Evolutionary conservation across 2,329 filamentous ascomycete genomes (phyloP).

Genomic region (Neonectria magnoliae): DNA sequence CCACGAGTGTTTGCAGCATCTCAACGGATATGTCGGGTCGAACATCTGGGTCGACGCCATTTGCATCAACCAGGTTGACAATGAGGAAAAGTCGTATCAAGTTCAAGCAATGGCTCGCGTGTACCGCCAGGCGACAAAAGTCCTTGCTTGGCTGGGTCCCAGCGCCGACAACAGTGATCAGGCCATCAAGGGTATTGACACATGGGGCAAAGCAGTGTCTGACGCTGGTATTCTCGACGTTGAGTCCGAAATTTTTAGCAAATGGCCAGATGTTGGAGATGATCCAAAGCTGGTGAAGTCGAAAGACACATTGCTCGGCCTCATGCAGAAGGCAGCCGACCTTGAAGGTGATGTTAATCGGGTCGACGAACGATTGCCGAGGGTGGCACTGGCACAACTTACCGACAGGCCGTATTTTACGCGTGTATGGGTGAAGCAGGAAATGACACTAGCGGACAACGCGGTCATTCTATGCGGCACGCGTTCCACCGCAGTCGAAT

Average conservation of each 20-base stretch:
- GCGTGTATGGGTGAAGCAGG: slow-evolving; percentile 22
- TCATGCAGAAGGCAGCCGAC: slow-evolving; percentile 16
- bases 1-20: slow-evolving; percentile 6
- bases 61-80: slow-evolving; percentile 18
- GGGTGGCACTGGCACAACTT: slow-evolving; percentile 15
- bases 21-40: slow-evolving; percentile 2
- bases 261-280: slow-evolving; percentile 13
- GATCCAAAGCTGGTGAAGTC: not conserved
- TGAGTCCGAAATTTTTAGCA: not conserved
- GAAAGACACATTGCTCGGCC: slow-evolving; percentile 1
- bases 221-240: slow-evolving; percentile 16
- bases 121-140: slow-evolving; percentile 14
- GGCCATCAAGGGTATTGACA: slow-evolving; percentile 10
- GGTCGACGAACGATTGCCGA: slow-evolving; percentile 4
- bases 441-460: slow-evolving; percentile 16
- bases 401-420: slow-evolving; percentile 12
- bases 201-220: slow-evolving; percentile 6
- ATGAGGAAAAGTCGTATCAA: slow-evolving; percentile 20
- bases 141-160: slow-evolving; percentile 18
- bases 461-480: slow-evolving; percentile 8
- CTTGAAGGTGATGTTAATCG: slow-evolving; percentile 4
- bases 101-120: slow-evolving; percentile 18
- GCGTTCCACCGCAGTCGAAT: not conserved
- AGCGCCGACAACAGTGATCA: slow-evolving; percentile 4
- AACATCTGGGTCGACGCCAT: slow-evolving; percentile 23